Base-by-base conservation (phyloP, 176 grass and related monocot species). In the Saccharum spontaneum region DNA sequence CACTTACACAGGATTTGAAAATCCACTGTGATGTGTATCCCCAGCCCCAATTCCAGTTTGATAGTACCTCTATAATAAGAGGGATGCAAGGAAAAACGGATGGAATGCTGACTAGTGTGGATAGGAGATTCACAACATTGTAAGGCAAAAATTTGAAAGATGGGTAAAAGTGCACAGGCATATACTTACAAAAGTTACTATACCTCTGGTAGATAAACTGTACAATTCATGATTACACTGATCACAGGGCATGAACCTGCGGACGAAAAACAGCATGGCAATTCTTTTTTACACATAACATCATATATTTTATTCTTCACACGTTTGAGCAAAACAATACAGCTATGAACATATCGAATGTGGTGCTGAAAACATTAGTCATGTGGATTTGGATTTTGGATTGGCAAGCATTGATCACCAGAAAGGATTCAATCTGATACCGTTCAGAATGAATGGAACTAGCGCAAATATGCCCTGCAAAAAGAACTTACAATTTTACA, bases 381-480 rank as follows among this genome's bases (percentile, higher is more conserved):
- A 73, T 52, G 8, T 12, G n/a, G 33, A 36, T 67, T 79, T 67
- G 57, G 23, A 59, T 64, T 67, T 79, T 67, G 57, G 23, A 59
- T 64, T 52, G 52, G 45, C 75, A 45, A 59, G 22, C 20, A 79
- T 20, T 24, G 40, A 46, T 94, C 88, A 88, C 79, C 88, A 86
- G 70, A 88, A 85, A 39, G 88, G 78, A 76, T 90, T 67, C 83
- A 90, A 86, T 68, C 65, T 88, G 77, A 94, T 84, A 60, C 83
- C 86, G 34, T 90, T 84, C 24, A 94, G 83, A 67, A 85, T 72
- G 18, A 94, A 46, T 69, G 92, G 79, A 23, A 94, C 23, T 68
- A 94, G 12, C 37, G 88, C 79, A 82, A 93, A 80, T 90, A 80
- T 78, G 52, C 88, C 91, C 91, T 93, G 46, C 88, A 90, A 79